A percentile compares a stretch with the other conserved stretches of the same genome.
phyloP scores from a whole-genome alignment of 2,329 filamentous ascomycete genomes.

The Microdochium nivale region DNA sequence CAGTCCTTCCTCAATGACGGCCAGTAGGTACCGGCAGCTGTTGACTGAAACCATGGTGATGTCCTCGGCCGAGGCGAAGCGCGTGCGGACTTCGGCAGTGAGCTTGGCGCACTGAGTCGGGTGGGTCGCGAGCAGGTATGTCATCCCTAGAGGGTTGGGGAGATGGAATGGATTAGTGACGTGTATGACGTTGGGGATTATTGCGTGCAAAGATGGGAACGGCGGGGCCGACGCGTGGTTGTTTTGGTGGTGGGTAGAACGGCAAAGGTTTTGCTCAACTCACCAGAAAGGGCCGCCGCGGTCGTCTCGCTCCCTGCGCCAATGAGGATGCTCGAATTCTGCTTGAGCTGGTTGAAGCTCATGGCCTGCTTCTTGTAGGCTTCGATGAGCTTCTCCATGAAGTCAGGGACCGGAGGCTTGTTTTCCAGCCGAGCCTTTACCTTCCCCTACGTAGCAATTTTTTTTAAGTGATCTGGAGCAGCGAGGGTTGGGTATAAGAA shows the following conservation, averaged over 20 bases:
- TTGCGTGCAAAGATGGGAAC: no score
- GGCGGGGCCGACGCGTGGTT: no score
- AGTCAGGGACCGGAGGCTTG: background rate
- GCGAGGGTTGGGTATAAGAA: no score
- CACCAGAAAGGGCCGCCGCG: conserved; percentile 34
- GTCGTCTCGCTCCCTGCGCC: conserved; percentile 43
- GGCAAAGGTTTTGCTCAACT: no score
- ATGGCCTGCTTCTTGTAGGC: conserved; percentile 4
- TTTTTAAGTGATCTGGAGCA: background rate
- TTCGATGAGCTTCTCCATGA: background rate
- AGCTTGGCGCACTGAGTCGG: conserved; percentile 17
- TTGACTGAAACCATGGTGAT: conserved; percentile 21
- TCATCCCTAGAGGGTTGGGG: no score
- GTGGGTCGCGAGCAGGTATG: conserved; percentile 12
- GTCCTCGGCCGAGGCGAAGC: conserved; percentile 20
- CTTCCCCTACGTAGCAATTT: background rate
- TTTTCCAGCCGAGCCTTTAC: background rate
- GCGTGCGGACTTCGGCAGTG: conserved; percentile 22
- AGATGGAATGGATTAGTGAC: no score
- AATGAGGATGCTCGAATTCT: conserved; percentile 22
- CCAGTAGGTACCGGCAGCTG: conserved; percentile 24
- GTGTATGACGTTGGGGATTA: background rate
- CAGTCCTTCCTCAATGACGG: conserved; percentile 27
- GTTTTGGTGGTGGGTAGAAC: no score
- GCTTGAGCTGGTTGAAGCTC: conserved; percentile 10